These are phyloP conservation scores for Cladobotryum protrusum DNA, from an alignment of 2,329 filamentous ascomycete species.

Conservation along the genomic window DNA sequence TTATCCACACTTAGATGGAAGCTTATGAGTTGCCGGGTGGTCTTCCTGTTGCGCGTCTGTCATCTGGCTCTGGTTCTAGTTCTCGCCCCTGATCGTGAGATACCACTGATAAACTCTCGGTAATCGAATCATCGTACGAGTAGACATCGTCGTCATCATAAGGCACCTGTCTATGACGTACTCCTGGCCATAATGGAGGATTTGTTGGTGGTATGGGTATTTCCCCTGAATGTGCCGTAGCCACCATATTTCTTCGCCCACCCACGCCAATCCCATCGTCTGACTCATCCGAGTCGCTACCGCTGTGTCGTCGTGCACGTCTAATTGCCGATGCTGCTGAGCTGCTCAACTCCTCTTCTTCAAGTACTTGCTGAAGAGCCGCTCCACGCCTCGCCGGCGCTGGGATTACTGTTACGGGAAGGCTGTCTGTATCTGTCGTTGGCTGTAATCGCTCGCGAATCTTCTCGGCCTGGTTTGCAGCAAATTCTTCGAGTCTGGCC, in stretches of 20 bases:
- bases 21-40: conserved; percentile 13
- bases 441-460: conserved; percentile 51
- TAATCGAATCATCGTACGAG: conserved; percentile 24
- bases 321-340: conserved; percentile 9
- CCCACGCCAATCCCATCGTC: background rate
- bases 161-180: conserved; percentile 23
- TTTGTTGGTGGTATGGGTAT: conserved; percentile 24
- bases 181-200: conserved; percentile 40
- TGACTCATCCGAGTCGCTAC: conserved; percentile 17
- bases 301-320: conserved; percentile 13
- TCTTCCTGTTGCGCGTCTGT: conserved; percentile 1
- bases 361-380: conserved; percentile 49
- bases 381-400: conserved; percentile 54
- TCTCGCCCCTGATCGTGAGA: conserved; percentile 22
- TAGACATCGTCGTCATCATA: conserved; percentile 31
- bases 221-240: conserved; percentile 16
- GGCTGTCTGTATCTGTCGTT: conserved; percentile 46
- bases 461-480: conserved; percentile 53
- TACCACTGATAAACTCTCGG: conserved; percentile 24
- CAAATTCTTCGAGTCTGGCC: conserved; percentile 54
- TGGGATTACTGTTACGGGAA: conserved; percentile 56
- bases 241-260: conserved; percentile 1
- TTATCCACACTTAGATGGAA: background rate
- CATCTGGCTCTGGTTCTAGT: conserved; percentile 14
- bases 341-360: conserved; percentile 36